Percentiles rank a stretch among this genome's conserved stretches.
Conservation (phyloP, 768 basidiomycete genomes). For the Rhodotorula kratochvilovae region DNA sequence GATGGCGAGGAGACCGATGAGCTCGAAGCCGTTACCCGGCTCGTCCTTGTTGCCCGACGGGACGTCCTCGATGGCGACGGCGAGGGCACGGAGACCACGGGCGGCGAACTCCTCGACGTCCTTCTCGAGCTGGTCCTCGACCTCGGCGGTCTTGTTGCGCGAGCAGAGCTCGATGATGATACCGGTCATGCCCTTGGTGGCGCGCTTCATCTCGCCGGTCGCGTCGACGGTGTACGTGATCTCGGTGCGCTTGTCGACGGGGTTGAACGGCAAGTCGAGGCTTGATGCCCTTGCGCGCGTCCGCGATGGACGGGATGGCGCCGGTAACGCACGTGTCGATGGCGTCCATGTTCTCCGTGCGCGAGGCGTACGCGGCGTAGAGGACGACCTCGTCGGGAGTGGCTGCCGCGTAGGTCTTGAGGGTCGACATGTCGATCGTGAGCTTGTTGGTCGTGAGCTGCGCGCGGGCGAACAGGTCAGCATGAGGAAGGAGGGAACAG, state of each 20-base stretch:
- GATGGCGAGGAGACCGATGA: conserved; percentile 93
- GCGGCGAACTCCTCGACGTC: conserved; percentile 94
- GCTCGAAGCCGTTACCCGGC: conserved; percentile 93
- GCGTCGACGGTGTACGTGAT: conserved; percentile 94
- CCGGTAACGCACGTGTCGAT: conserved; percentile 75
- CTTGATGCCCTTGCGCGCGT: conserved; percentile 87
- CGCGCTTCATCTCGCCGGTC: conserved; percentile 93
- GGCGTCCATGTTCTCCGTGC: conserved; percentile 98
- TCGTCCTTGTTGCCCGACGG: conserved; percentile 74
- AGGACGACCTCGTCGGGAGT: conserved; percentile 85
- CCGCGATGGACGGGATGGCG: conserved; percentile 65
- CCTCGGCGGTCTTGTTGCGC: conserved; percentile 90
- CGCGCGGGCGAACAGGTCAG: not conserved
- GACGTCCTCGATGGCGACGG: conserved; percentile 90
- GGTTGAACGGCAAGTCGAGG: conserved; percentile 99
- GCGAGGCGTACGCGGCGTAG: conserved; percentile 89
- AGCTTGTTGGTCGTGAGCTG: conserved; percentile 97
- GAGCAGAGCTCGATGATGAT: conserved; percentile 95
- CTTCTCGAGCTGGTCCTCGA: conserved; percentile 83
- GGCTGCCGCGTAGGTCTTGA: conserved; percentile 80
- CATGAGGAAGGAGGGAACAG: not conserved
- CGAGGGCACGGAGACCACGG: conserved; percentile 95
- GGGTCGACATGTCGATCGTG: conserved; percentile 87
- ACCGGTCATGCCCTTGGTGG: conserved; percentile 99
- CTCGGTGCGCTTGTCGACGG: conserved; percentile 97